Conservation (phyloP, 2,329 filamentous ascomycete genomes). For the Didymella arachidicola region DNA sequence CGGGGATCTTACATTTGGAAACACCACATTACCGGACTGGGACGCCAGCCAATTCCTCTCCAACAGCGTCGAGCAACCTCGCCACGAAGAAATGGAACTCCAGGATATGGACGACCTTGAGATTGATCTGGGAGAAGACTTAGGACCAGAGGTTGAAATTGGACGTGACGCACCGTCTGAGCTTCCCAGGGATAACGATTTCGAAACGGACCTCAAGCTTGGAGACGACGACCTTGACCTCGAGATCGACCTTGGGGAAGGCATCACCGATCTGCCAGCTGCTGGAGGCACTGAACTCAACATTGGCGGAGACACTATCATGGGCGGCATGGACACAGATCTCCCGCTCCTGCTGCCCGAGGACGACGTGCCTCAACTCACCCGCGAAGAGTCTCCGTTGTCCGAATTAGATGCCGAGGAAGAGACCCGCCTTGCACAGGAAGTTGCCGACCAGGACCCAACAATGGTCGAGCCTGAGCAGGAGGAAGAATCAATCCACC, state of each 20-base stretch:
- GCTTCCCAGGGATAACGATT: conserved; percentile 44
- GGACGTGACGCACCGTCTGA: conserved; percentile 83
- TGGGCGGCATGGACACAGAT: conserved; percentile 54
- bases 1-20: conserved; percentile 53
- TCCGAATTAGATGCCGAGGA: conserved; percentile 61
- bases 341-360: conserved; percentile 18
- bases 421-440: conserved; percentile 71
- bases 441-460: conserved; percentile 52
- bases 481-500: conserved; percentile 66
- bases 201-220: conserved; percentile 60
- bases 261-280: conserved; percentile 34
- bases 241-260: conserved; percentile 52
- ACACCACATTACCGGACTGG: conserved; percentile 62
- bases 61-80: conserved; percentile 65
- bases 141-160: conserved; percentile 78
- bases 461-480: conserved; percentile 52
- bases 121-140: conserved; percentile 69
- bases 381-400: conserved; percentile 61
- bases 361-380: conserved; percentile 16
- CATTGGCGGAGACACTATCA: conserved; percentile 53
- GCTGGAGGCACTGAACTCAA: conserved; percentile 27
- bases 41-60: conserved; percentile 80
- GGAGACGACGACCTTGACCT: conserved; percentile 59
- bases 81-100: conserved; percentile 51
- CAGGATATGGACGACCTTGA: conserved; percentile 67